A percentile compares a stretch with the other conserved stretches of the same genome.
Conservation (phyloP, 2,329 filamentous ascomycete species). For the Allantophomopsis lycopodina region DNA sequence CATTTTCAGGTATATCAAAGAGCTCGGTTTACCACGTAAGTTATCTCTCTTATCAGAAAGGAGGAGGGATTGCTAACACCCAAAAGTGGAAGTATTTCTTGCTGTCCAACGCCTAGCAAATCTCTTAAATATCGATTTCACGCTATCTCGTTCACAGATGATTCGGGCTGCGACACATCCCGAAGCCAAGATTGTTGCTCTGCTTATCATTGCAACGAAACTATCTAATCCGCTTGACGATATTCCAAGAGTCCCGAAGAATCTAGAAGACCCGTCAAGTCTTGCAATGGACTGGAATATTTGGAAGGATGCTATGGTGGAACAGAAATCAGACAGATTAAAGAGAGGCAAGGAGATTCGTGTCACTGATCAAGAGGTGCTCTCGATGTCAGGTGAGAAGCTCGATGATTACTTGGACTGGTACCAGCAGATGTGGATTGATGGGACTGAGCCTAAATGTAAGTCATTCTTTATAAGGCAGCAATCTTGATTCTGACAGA, state of each 20-base stretch:
- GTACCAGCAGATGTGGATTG: constrained; percentile 55
- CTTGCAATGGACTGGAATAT: constrained; percentile 56
- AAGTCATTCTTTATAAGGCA: constrained; percentile 7
- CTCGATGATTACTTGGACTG: constrained; percentile 70
- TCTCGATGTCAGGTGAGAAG: constrained; percentile 43
- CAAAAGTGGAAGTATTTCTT: constrained; percentile 48
- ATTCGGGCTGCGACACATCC: constrained; percentile 34
- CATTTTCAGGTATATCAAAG: constrained; percentile 54
- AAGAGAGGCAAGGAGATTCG: constrained; percentile 31
- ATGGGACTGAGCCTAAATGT: constrained; percentile 26
- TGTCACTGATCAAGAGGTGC: constrained; percentile 47
- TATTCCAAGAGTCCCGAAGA: constrained; percentile 32
- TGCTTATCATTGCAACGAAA: constrained; percentile 66
- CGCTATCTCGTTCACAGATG: too few relatives aligned
- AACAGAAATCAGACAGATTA: constrained; percentile 14
- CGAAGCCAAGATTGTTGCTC: constrained; percentile 58
- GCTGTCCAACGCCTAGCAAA: constrained; percentile 37
- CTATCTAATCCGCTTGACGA: constrained; percentile 64
- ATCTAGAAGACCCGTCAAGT: constrained; percentile 38
- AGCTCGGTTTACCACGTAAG: constrained; percentile 63
- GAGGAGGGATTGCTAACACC: constrained; percentile 7
- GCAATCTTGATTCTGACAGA: constrained; percentile 2
- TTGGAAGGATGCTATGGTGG: constrained; percentile 44
- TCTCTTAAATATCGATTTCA: constrained; percentile 23
- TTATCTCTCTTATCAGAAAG: constrained; percentile 1